A percentile compares a stretch with the other conserved stretches of the same genome.
Conservation (phyloP, 441 rosid species). For the Erysimum cheiri region DNA sequence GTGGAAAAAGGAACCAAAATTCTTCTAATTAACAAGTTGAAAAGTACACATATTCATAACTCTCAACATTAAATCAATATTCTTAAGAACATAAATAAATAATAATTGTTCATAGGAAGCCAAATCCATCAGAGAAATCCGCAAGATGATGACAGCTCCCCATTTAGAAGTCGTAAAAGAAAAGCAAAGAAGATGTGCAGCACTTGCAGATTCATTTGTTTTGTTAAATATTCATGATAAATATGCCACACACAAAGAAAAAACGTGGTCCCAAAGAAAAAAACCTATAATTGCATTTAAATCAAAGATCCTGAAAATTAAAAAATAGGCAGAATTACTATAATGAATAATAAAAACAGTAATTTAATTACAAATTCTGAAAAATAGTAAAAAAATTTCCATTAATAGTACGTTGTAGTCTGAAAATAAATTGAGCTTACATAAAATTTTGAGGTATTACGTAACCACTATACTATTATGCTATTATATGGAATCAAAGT, state of each 20-base stretch:
- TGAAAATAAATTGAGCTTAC: neutral
- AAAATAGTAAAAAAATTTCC: neutral
- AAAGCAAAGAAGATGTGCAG: constrained; percentile 70
- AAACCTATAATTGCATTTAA: constrained; percentile 1
- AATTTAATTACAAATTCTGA: neutral
- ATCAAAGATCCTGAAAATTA: neutral
- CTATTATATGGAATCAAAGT: neutral
- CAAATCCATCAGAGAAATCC: constrained; percentile 40
- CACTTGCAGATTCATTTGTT: constrained; percentile 51
- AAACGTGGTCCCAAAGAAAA: constrained; percentile 36
- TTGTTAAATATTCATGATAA: constrained; percentile 25
- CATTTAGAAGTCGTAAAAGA: constrained; percentile 69
- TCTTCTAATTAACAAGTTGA: constrained; percentile 20
- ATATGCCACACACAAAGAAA: neutral
- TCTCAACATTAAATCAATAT: constrained; percentile 10
- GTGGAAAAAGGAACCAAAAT: constrained; percentile 17
- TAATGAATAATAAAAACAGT: neutral
- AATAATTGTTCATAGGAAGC: constrained; percentile 28
- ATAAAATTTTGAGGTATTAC: neutral
- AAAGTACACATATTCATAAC: neutral
- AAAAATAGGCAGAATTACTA: neutral
- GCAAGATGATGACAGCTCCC: constrained; percentile 47
- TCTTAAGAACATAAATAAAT: neutral
- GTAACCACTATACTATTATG: neutral
- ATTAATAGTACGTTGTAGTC: neutral